phyloP scores from a whole-genome alignment of 192 early-diverging fungal species.

The Gamsiella multidivaricata region DNA sequence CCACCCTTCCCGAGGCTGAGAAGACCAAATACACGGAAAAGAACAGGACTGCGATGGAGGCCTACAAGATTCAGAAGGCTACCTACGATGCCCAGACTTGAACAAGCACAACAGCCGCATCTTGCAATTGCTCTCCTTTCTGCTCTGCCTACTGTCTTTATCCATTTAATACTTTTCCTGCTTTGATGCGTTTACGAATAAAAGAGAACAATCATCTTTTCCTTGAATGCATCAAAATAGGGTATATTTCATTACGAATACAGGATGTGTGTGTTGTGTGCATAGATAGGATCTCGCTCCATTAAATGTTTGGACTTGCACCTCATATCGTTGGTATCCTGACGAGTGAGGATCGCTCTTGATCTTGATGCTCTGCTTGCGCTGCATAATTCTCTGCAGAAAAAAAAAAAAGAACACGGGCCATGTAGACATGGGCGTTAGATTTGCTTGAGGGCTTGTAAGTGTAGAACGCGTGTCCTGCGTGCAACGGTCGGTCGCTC shows the following conservation, averaged over 20 bases:
- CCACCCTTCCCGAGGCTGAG: background rate
- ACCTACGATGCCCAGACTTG: conserved; percentile 29
- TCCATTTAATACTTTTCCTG: background rate
- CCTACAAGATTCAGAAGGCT: conserved; percentile 35
- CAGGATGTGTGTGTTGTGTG: no score
- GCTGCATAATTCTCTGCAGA: conserved; percentile 33
- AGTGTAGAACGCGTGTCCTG: no score
- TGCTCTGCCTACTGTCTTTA: background rate
- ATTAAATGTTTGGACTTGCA: no score
- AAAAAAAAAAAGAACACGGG: background rate
- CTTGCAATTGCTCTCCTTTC: background rate
- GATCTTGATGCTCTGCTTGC: conserved; percentile 23
- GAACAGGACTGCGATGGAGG: conserved; percentile 26
- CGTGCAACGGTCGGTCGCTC: no score
- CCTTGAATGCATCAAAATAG: no score
- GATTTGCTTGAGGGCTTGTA: no score
- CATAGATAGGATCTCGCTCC: no score
- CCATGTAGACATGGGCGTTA: no score
- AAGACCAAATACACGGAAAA: conserved; percentile 10
- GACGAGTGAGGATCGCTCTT: conserved; percentile 38
- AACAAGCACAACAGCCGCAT: background rate
- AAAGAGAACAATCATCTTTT: background rate
- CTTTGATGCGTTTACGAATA: background rate
- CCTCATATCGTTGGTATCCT: conserved; percentile 20
- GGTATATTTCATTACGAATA: no score